Evolutionary conservation across 345 rosid species (phyloP).

Genomic region (Lagerstroemia speciosa): DNA sequence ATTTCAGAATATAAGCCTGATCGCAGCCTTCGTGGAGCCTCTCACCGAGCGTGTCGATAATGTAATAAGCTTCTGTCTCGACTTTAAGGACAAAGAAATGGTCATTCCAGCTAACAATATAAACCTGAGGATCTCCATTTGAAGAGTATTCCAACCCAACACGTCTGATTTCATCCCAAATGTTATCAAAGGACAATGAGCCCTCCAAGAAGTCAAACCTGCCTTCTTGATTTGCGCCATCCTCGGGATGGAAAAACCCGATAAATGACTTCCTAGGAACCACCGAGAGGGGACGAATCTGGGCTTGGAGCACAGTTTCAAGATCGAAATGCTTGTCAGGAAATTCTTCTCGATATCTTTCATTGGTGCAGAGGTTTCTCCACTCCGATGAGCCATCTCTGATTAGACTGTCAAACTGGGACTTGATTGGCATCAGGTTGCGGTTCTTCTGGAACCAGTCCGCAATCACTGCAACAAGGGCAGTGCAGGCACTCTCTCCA

Average conservation of each 20-base stretch:
- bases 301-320: constrained; percentile 76
- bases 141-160: constrained; percentile 31
- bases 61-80: constrained; percentile 73
- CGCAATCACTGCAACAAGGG: constrained; percentile 82
- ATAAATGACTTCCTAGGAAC: constrained; percentile 64
- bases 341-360: constrained; percentile 53
- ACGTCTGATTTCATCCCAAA: constrained; percentile 77
- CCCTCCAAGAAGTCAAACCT: constrained; percentile 62
- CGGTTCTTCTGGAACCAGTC: constrained; percentile 81
- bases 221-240: constrained; percentile 43
- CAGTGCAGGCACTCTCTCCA: constrained; percentile 92
- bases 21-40: constrained; percentile 85
- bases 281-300: constrained; percentile 54
- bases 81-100: constrained; percentile 84
- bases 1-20: constrained; percentile 85
- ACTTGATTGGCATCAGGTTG: constrained; percentile 69
- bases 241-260: constrained; percentile 88
- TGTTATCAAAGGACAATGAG: constrained; percentile 86
- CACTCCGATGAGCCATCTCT: constrained; percentile 88
- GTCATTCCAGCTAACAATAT: constrained; percentile 94
- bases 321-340: constrained; percentile 97
- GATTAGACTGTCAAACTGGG: constrained; percentile 75
- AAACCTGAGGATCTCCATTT: constrained; percentile 42
- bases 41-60: constrained; percentile 96
- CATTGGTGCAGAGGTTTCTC: constrained; percentile 80